Conservation (phyloP, 495 filamentous ascomycete genomes). For the Aspergillus ostianus region DNA sequence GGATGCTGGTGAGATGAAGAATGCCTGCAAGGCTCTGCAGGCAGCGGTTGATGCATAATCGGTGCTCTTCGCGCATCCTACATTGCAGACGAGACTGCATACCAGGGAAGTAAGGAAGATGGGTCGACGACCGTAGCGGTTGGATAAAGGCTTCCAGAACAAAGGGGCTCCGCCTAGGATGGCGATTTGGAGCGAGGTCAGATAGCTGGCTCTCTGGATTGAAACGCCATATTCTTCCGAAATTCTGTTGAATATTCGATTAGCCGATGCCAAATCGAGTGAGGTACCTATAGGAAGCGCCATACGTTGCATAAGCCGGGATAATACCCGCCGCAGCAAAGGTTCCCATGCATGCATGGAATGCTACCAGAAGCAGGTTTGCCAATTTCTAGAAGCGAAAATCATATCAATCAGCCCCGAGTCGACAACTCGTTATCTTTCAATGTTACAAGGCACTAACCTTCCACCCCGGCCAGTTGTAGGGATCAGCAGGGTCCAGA, state of each 20-base stretch:
- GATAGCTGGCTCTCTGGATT: conserved; percentile 45
- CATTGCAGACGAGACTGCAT: conserved; percentile 43
- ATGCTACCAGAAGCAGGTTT: conserved; percentile 53
- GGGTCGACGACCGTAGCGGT: conserved; percentile 54
- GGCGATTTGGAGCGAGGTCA: conserved; percentile 51
- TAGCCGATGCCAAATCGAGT: not conserved
- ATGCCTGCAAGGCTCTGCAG: conserved; percentile 35
- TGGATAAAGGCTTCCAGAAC: conserved; percentile 57
- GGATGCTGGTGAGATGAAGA: conserved; percentile 52
- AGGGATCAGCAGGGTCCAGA: conserved; percentile 50
- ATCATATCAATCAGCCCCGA: not conserved
- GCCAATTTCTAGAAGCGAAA: conserved; percentile 43
- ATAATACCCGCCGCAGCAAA: conserved; percentile 55
- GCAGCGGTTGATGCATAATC: conserved; percentile 41
- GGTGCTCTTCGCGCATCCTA: conserved; percentile 43
- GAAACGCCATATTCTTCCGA: conserved; percentile 38
- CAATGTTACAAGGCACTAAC: conserved; percentile 27
- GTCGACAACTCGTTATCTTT: conserved; percentile 7
- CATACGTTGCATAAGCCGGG: conserved; percentile 40
- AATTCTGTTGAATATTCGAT: conserved; percentile 27
- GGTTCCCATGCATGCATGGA: conserved; percentile 56
- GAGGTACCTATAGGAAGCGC: not conserved
- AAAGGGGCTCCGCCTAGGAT: conserved; percentile 49
- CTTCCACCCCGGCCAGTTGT: conserved; percentile 58
- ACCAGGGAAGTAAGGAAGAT: conserved; percentile 50